Evolutionary conservation across 495 filamentous ascomycete genomes (phyloP), one percentile per base, ranked within the genome.

Genomic region (Echria macrotheca): DNA sequence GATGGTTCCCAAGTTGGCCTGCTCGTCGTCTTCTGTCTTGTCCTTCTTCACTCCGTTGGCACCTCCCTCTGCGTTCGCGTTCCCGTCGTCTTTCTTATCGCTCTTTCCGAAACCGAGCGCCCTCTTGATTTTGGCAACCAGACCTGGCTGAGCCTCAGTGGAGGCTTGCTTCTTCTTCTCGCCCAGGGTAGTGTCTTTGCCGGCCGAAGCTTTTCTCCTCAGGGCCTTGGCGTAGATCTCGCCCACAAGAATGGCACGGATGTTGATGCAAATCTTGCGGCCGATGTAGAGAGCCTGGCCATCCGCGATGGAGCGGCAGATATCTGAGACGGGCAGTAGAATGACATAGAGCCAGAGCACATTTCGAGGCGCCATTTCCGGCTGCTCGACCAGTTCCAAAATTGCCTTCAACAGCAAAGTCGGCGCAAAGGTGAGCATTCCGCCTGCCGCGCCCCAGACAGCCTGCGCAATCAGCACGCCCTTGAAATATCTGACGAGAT

Each of bases 151-250:
- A n/a, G 47, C 31, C 25, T 22, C 32, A 15, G 59, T 49, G 59
- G 67, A 47, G 21, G 55, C 41, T 32, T 74, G 69, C 37, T 59
- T 61, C 51, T 65, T 63, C 42, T 54, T 74, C 24, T 74, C 69
- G 54, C 86, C 86, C 14, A 90, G 72, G 12, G 78, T 70, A 8
- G 79, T 78, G 49, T 93, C 89, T 8, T 76, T 71, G 23, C 84
- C 83, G 7, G 90, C 81, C 35, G 89, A 83, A 23, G 87, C 91
- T 65, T 93, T 95, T 35, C 94, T 82, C 52, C 91, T 79, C n/a
- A 99, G 75, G 3, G 94, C 88, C 67, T 99, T 99, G 29, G 91
- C 86, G 63, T 97, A 99, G 31, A 99, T 90, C 61, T 99, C 94
- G 38, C 94, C 94, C 58, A 99, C 87, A 33, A 99, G 89, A 56